Percentiles rank a stretch among this genome's conserved stretches.
Conservation (phyloP, 495 filamentous ascomycete genomes). For the Entonaema liquescens region DNA sequence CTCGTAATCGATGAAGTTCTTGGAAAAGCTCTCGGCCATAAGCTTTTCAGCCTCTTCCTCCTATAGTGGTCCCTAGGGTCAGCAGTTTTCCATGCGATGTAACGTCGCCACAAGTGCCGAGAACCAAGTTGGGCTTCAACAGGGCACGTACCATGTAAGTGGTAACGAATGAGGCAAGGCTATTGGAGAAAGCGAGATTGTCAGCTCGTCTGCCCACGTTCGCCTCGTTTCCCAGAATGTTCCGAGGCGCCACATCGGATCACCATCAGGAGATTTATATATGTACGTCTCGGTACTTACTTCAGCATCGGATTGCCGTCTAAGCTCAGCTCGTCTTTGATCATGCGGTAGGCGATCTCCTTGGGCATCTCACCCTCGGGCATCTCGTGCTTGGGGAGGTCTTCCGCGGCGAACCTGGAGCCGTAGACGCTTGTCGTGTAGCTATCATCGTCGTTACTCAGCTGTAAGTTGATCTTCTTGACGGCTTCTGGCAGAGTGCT, state of each 20-base stretch:
- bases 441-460: slow-evolving; percentile 65
- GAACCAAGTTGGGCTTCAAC: slow-evolving; percentile 7
- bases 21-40: slow-evolving; percentile 86
- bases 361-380: slow-evolving; percentile 89
- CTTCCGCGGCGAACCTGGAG: slow-evolving; percentile 76
- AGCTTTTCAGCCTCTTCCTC: slow-evolving; percentile 91
- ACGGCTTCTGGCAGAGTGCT: slow-evolving; percentile 52
- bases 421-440: slow-evolving; percentile 85
- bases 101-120: slow-evolving; percentile 15
- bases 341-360: slow-evolving; percentile 92
- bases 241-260: slow-evolving; percentile 2
- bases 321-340: slow-evolving; percentile 89
- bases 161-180: slow-evolving; percentile 81
- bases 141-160: slow-evolving; percentile 75
- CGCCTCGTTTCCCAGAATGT: slow-evolving; percentile 17
- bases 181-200: slow-evolving; percentile 41
- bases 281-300: slow-evolving; percentile 54
- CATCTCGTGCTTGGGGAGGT: slow-evolving; percentile 84
- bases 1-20: slow-evolving; percentile 96
- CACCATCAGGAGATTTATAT: slow-evolving; percentile 24
- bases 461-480: slow-evolving; percentile 56
- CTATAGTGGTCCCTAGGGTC: slow-evolving; percentile 46
- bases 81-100: slow-evolving; percentile 23
- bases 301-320: slow-evolving; percentile 92
- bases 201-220: slow-evolving; percentile 33